A percentile compares a stretch with the other conserved stretches of the same genome.
These are phyloP conservation scores for Aquilaria sinensis DNA, from an alignment of 345 rosid genomes.

Conservation along the genomic window DNA sequence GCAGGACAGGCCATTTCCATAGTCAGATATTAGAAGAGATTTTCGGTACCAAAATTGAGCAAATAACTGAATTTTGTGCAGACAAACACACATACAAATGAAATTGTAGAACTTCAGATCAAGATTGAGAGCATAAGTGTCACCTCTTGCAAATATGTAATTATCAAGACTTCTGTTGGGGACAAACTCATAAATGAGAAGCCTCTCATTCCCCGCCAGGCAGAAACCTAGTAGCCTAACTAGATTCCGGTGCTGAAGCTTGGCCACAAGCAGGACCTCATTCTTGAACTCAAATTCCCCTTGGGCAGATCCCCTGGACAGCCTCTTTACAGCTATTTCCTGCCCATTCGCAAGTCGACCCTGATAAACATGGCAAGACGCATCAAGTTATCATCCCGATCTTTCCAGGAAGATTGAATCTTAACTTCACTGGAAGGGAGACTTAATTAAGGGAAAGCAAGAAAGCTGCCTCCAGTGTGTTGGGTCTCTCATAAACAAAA, in stretches of 20 bases:
- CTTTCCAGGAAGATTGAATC: too few relatives aligned
- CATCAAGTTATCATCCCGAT: too few relatives aligned
- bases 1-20: slow-evolving; percentile 30
- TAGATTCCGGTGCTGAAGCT: slow-evolving; percentile 34
- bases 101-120: too few relatives aligned
- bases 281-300: slow-evolving; percentile 36
- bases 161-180: slow-evolving; percentile 34
- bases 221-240: slow-evolving; percentile 35
- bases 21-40: too few relatives aligned
- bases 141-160: slow-evolving; percentile 19
- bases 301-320: slow-evolving; percentile 24
- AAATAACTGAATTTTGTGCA: too few relatives aligned
- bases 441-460: too few relatives aligned
- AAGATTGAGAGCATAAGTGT: neutral
- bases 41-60: too few relatives aligned
- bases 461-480: too few relatives aligned
- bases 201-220: slow-evolving; percentile 27
- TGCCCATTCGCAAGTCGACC: slow-evolving; percentile 19
- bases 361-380: slow-evolving; percentile 1
- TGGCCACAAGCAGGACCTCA: slow-evolving; percentile 30
- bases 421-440: too few relatives aligned
- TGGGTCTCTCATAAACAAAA: too few relatives aligned
- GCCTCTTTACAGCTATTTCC: slow-evolving; percentile 31
- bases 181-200: slow-evolving; percentile 35
- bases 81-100: too few relatives aligned